Evolutionary conservation across 257 asterid species (phyloP).

Genomic region (Haberlea rhodopensis): DNA sequence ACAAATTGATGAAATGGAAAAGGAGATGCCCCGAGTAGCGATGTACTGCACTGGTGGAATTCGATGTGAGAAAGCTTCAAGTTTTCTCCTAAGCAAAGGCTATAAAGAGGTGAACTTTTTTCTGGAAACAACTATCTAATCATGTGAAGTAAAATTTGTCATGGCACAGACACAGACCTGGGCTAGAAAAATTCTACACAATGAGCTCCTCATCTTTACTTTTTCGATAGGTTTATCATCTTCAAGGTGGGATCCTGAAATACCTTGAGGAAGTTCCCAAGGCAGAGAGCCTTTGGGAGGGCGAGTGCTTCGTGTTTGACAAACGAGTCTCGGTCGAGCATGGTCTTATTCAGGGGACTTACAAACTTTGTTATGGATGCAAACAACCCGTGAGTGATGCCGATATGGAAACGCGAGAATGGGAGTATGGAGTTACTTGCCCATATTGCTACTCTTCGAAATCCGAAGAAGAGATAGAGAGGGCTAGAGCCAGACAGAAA

Average conservation of each 20-base stretch:
- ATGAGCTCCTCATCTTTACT: too few species aligned
- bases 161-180: too few species aligned
- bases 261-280: conserved; percentile 91
- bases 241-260: conserved; percentile 89
- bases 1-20: conserved; percentile 38
- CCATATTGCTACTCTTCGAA: conserved; percentile 81
- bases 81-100: conserved; percentile 85
- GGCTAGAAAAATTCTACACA: too few species aligned
- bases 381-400: conserved; percentile 83
- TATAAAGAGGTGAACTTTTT: conserved; percentile 67
- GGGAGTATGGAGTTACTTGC: conserved; percentile 86
- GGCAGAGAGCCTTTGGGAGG: conserved; percentile 84
- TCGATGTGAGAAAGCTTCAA: conserved; percentile 96
- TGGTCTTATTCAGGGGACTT: conserved; percentile 75
- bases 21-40: conserved; percentile 75
- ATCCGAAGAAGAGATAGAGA: conserved; percentile 89
- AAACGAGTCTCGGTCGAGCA: conserved; percentile 95
- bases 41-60: conserved; percentile 99
- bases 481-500: conserved; percentile 85
- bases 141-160: too few species aligned
- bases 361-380: conserved; percentile 95
- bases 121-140: neutral
- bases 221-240: conserved; percentile 85
- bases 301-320: conserved; percentile 94
- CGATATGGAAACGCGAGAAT: conserved; percentile 87